Base-by-base conservation (phyloP, 1,284 basidiomycete species). In the Boletellus deceptivus region DNA sequence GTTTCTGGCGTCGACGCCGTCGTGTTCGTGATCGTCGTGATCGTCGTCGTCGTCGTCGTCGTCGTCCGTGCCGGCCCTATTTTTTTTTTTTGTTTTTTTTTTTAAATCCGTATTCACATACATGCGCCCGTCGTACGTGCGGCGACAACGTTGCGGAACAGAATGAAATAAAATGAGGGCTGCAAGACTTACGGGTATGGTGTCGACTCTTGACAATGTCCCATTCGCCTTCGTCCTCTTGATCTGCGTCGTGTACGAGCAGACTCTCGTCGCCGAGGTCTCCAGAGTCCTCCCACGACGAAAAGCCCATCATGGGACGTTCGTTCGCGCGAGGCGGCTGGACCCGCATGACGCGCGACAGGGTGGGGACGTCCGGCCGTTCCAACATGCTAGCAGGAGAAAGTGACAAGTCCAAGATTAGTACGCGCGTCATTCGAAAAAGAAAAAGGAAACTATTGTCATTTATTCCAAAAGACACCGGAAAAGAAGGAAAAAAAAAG, bases 211-310 rank as follows among this genome's bases (percentile, higher is more conserved):
- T 79, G 55, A 91, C 87, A 29, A 89, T 79, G 22, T 82, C 86
- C 89, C 88, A 90, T 8, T 76, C 77, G 1, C 74, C 76, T 50
- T 82, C 80, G 46, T 78, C 80, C 48, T 73, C 72, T 46, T 60
- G 59, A 16, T 56, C 82, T 5, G 76, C 79, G 50, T 83, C 80
- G 47, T 79, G 76, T 20, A 68, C 70, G 6, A 68, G 71, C 29
- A 59, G 54, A 11, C 72, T 67, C 3, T 70, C 70, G 37, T 73
- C 72, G 46, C 77, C 74, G 18, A 82, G 79, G 50, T 88, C 83
- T 51, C 89, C 88, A 59, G 89, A 89, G 69, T 89, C 86, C 0
- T 70, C 82, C 86, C 84, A 87, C 0, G 84, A 80, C 29, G 29
- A 31, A 65, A 84, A 86, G 0, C 85, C 85, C 11, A 73, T 67